Conservation (phyloP, 2,329 filamentous ascomycete species). For the Lachnellula occidentalis region DNA sequence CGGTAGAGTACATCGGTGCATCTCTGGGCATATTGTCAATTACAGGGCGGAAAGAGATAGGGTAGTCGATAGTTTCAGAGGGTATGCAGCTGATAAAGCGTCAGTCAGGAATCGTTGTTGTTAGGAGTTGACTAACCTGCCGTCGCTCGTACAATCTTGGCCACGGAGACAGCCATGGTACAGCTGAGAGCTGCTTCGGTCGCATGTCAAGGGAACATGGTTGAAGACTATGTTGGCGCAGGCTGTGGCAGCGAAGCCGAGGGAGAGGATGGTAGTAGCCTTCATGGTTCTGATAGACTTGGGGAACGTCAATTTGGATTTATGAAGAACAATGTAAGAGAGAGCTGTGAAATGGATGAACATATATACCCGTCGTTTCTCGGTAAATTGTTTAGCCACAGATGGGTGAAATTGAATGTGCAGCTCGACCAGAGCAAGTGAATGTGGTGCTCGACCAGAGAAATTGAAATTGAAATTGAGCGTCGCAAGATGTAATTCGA, state of each 20-base stretch:
- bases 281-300: conserved; percentile 25
- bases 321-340: background rate
- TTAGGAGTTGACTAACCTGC: conserved; percentile 17
- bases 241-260: conserved; percentile 32
- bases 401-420: too few relatives aligned
- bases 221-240: conserved; percentile 45
- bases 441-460: too few relatives aligned
- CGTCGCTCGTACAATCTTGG: conserved; percentile 23
- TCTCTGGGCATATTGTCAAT: conserved; percentile 6
- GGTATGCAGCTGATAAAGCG: conserved; percentile 21
- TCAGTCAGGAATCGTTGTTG: conserved; percentile 3
- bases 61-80: conserved; percentile 8
- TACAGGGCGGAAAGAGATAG: conserved; percentile 10
- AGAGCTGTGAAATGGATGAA: too few relatives aligned
- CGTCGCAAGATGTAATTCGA: too few relatives aligned
- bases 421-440: too few relatives aligned
- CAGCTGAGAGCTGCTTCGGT: conserved; percentile 25
- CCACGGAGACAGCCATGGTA: conserved; percentile 31
- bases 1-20: conserved; percentile 35
- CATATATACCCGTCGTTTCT: too few relatives aligned
- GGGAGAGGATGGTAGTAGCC: conserved; percentile 18
- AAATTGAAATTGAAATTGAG: too few relatives aligned
- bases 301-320: conserved; percentile 3
- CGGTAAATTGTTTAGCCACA: too few relatives aligned
- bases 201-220: conserved; percentile 40